Percentiles rank a stretch among this genome's conserved stretches.
Evolutionary conservation across 176 grass and related monocot species (phyloP).

Genomic region (Oryza longistaminata): DNA sequence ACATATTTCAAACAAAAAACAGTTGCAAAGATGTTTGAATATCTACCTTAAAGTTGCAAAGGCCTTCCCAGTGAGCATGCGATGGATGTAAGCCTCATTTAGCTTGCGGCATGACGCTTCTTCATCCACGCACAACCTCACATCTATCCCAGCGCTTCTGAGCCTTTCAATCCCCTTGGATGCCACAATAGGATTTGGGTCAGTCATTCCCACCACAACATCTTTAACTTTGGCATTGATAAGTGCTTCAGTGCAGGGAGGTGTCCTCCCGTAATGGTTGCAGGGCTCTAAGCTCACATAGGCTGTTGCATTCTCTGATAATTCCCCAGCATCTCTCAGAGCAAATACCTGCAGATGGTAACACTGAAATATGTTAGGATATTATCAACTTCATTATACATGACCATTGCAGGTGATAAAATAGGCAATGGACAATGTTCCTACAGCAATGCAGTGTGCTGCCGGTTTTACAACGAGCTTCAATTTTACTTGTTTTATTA

Average conservation of each 20-base stretch:
- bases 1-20: background rate
- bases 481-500: background rate
- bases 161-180: constrained; percentile 92
- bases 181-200: constrained; percentile 90
- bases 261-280: constrained; percentile 86
- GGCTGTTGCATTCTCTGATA: constrained; percentile 70
- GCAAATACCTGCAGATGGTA: constrained; percentile 77
- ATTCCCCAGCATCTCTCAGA: constrained; percentile 73
- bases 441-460: background rate
- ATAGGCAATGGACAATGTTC: background rate
- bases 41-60: constrained; percentile 87
- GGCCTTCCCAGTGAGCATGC: constrained; percentile 73
- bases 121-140: constrained; percentile 69
- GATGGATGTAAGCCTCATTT: constrained; percentile 84
- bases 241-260: constrained; percentile 82
- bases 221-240: constrained; percentile 78
- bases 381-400: background rate
- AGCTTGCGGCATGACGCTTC: constrained; percentile 67
- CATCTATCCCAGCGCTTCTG: constrained; percentile 61
- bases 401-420: background rate
- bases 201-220: constrained; percentile 88
- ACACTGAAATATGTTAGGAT: background rate
- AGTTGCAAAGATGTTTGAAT: background rate
- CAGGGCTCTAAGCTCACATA: constrained; percentile 92
- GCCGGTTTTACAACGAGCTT: background rate